Evolutionary conservation across 352 stramenopile genomes (phyloP).

Genomic region (Blastocystis hominis): DNA sequence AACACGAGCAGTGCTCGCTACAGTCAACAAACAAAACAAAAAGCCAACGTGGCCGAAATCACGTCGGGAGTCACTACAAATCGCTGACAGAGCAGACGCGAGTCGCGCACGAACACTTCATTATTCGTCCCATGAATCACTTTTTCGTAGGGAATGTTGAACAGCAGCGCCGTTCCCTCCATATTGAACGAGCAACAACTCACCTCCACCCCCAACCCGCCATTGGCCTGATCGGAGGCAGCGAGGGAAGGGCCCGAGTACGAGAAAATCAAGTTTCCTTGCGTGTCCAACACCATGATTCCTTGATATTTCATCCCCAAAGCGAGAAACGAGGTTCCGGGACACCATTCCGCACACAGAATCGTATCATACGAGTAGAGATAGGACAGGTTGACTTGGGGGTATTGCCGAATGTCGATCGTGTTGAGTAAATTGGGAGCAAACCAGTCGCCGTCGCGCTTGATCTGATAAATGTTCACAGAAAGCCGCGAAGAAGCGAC

Average conservation of each 20-base stretch:
- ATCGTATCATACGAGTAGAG: slow-evolving; percentile 32
- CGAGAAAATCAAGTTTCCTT: not conserved
- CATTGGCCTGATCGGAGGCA: not conserved
- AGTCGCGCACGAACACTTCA: slow-evolving; percentile 6
- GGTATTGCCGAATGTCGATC: slow-evolving; percentile 39
- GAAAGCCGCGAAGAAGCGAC: not conserved
- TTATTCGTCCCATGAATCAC: not conserved
- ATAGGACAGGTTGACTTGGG: not conserved
- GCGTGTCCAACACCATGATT: slow-evolving; percentile 3
- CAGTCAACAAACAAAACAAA: not conserved
- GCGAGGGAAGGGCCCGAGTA: not conserved
- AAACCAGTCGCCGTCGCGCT: not conserved
- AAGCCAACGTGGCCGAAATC: not conserved
- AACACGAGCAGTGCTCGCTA: slow-evolving; percentile 37
- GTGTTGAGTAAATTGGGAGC: not conserved
- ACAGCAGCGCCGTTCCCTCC: not conserved
- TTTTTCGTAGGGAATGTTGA: slow-evolving; percentile 46
- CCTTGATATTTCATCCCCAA: slow-evolving; percentile 30
- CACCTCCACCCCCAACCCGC: not conserved
- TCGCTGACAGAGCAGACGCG: not conserved
- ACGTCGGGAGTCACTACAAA: not conserved
- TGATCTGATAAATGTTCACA: slow-evolving; percentile 14
- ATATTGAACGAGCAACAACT: slow-evolving; percentile 34
- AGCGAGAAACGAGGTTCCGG: not conserved
- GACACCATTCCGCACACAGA: not conserved